Evolutionary conservation across 805 yeast species (phyloP).

Genomic region (Saccharomycopsis fodiens): DNA sequence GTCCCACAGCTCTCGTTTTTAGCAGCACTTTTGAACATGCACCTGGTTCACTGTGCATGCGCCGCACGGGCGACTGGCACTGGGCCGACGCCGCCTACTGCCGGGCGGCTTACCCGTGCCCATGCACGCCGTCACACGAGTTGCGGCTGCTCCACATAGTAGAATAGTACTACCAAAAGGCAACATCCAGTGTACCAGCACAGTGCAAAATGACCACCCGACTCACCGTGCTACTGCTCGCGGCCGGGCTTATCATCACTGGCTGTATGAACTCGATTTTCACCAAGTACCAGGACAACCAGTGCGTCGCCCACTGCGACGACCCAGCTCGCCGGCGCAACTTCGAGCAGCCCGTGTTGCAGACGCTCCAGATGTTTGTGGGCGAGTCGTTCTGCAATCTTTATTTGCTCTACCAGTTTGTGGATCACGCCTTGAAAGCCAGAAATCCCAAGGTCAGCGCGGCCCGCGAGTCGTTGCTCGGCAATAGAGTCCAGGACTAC

Average conservation of each 20-base stretch:
- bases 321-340: conserved; percentile 34
- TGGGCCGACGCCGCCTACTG: too few species aligned
- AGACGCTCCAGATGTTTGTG: conserved; percentile 73
- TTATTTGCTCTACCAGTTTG: background rate
- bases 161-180: too few species aligned
- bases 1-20: too few species aligned
- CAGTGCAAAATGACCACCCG: background rate
- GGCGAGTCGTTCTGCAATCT: conserved; percentile 49
- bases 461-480: background rate
- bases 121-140: too few species aligned
- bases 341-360: conserved; percentile 74
- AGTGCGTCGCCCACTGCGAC: conserved; percentile 53
- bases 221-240: conserved; percentile 27
- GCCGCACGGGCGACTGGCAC: too few species aligned
- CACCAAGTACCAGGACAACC: conserved; percentile 71
- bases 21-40: too few species aligned
- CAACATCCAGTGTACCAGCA: too few species aligned
- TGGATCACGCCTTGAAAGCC: background rate
- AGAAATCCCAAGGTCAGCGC: background rate
- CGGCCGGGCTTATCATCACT: conserved; percentile 49
- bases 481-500: background rate
- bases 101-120: too few species aligned
- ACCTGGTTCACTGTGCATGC: too few species aligned
- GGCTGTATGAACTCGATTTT: conserved; percentile 70
- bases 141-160: too few species aligned